phyloP scores from a whole-genome alignment of 768 basidiomycete species.

The Chalciporus pseudorubinellus region DNA sequence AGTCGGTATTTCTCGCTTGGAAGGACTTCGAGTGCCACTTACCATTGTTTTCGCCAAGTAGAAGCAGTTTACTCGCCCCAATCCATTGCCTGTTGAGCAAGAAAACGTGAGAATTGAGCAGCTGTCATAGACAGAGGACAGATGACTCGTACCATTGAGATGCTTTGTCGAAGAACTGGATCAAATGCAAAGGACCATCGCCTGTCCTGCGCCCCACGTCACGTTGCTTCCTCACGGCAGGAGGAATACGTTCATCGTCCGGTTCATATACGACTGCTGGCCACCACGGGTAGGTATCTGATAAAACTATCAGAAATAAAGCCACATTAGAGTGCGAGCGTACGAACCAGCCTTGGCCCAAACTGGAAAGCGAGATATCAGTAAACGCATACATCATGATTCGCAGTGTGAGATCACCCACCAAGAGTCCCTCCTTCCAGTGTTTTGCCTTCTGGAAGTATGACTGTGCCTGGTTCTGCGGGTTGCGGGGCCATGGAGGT shows the following conservation, averaged over 20 bases:
- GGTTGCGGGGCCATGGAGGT: slow-evolving; percentile 8
- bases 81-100: slow-evolving; percentile 60
- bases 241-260: slow-evolving; percentile 57
- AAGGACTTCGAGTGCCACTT: slow-evolving; percentile 21
- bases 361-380: slow-evolving; percentile 42
- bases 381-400: not conserved
- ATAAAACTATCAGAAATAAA: slow-evolving; percentile 8
- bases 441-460: slow-evolving; percentile 34
- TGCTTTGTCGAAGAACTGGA: slow-evolving; percentile 77
- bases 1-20: not conserved
- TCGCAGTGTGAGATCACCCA: slow-evolving; percentile 31
- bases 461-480: slow-evolving; percentile 31
- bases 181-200: slow-evolving; percentile 52
- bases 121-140: not conserved
- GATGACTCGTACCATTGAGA: slow-evolving; percentile 53
- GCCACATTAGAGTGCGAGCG: too few species aligned
- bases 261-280: slow-evolving; percentile 75
- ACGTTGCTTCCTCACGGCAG: slow-evolving; percentile 29
- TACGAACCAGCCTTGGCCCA: slow-evolving; percentile 78
- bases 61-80: slow-evolving; percentile 48
- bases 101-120: slow-evolving; percentile 1
- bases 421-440: slow-evolving; percentile 64
- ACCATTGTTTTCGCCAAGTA: slow-evolving; percentile 73
- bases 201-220: slow-evolving; percentile 34
- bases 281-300: slow-evolving; percentile 86